Percentiles rank a stretch among this genome's conserved stretches.
Conservation (phyloP, 1,284 basidiomycete species). For the Austropuccinia psidii region DNA sequence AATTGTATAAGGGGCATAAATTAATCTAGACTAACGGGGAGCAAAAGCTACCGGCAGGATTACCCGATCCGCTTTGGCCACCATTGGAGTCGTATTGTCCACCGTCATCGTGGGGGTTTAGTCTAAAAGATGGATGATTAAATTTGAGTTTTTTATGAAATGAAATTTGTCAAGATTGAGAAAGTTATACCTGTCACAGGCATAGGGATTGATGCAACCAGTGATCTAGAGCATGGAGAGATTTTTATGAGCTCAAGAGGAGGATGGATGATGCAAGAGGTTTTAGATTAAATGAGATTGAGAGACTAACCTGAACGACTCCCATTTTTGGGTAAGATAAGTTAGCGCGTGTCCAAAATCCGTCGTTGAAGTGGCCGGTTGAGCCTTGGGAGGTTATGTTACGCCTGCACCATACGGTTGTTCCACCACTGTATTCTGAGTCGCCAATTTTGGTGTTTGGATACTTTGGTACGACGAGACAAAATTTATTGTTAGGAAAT, state of each 20-base stretch:
- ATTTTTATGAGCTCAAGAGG: neutral
- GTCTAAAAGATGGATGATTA: neutral
- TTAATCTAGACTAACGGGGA: neutral
- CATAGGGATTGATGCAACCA: constrained; percentile 18
- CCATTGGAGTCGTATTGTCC: constrained; percentile 46
- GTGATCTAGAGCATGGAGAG: no score
- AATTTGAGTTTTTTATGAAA: no score
- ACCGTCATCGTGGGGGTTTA: constrained; percentile 33
- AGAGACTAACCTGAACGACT: constrained; percentile 11
- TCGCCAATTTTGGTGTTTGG: constrained; percentile 37
- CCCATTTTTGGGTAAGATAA: constrained; percentile 26
- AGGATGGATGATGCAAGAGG: neutral
- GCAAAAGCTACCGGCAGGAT: constrained; percentile 43
- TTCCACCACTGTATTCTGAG: constrained; percentile 20
- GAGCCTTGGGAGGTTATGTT: constrained; percentile 18
- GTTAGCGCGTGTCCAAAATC: constrained; percentile 37
- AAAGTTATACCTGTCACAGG: constrained; percentile 37
- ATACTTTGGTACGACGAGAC: constrained; percentile 37
- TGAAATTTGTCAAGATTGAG: no score
- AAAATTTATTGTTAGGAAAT: constrained; percentile 39
- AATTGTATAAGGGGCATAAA: neutral
- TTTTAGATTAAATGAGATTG: neutral
- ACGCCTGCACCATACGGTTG: constrained; percentile 36
- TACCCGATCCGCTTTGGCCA: constrained; percentile 43
- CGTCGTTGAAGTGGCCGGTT: constrained; percentile 30